phyloP scores from a whole-genome alignment of 2,329 filamentous ascomycete genomes.

The Xylaria sp. region DNA sequence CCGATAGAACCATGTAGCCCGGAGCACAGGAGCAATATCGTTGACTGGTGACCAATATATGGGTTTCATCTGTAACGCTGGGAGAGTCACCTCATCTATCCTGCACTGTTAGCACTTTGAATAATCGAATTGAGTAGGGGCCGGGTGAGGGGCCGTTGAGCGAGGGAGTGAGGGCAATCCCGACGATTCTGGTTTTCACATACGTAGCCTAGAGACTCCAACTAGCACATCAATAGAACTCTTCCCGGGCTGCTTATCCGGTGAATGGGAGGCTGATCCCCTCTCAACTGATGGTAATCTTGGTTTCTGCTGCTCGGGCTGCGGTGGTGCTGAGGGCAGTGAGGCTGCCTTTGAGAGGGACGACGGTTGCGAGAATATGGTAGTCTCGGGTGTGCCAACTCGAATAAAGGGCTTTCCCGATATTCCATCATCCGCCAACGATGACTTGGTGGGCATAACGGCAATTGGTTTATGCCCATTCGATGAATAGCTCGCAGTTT shows the following conservation, averaged over 20 bases:
- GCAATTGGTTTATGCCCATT: slow-evolving; percentile 29
- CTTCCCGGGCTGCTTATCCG: slow-evolving; percentile 25
- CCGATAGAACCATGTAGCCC: slow-evolving; percentile 97
- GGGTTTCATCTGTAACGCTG: slow-evolving; percentile 85
- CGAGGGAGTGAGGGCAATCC: background rate
- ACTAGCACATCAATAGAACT: slow-evolving; percentile 71
- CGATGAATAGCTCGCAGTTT: slow-evolving; percentile 15
- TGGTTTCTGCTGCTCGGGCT: slow-evolving; percentile 33
- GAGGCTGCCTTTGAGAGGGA: slow-evolving; percentile 36
- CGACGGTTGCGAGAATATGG: slow-evolving; percentile 35
- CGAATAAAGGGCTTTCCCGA: slow-evolving; percentile 60
- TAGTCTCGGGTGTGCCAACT: slow-evolving; percentile 46
- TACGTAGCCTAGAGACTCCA: slow-evolving; percentile 79
- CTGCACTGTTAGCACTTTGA: slow-evolving; percentile 1
- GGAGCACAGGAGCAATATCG: slow-evolving; percentile 79
- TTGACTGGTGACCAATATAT: slow-evolving; percentile 98
- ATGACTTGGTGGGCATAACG: slow-evolving; percentile 33
- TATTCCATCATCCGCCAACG: slow-evolving; percentile 54
- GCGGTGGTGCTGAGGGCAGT: slow-evolving; percentile 23
- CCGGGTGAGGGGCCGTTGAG: background rate
- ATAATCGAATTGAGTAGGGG: background rate
- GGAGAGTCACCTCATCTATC: slow-evolving; percentile 76
- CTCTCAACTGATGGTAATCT: slow-evolving; percentile 18
- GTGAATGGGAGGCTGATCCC: slow-evolving; percentile 30
- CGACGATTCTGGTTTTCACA: slow-evolving; percentile 3